These are phyloP conservation scores for Sporothrix globosa DNA, from an alignment of 2,329 filamentous ascomycete genomes.

Conservation along the genomic window DNA sequence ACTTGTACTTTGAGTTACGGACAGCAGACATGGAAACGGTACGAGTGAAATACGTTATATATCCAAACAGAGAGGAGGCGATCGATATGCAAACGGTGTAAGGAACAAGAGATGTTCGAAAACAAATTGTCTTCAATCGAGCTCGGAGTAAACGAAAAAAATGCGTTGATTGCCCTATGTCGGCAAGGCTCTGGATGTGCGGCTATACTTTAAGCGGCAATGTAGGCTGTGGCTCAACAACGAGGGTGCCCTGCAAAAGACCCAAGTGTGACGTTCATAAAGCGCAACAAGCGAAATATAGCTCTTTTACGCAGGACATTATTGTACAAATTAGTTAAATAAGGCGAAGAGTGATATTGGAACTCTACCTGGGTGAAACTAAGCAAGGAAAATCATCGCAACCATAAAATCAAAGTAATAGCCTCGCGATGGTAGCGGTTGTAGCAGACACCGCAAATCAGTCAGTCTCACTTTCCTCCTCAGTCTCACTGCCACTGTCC, in stretches of 20 bases:
- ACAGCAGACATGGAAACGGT: too few relatives aligned
- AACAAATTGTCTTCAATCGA: too few relatives aligned
- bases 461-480: conserved; percentile 22
- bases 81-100: too few relatives aligned
- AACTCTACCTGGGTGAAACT: not conserved
- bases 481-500: conserved; percentile 42
- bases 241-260: not conserved
- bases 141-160: not conserved
- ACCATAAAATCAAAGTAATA: not conserved
- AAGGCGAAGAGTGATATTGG: not conserved
- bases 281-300: not conserved
- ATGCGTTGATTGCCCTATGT: not conserved
- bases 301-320: too few relatives aligned
- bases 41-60: too few relatives aligned
- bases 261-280: not conserved
- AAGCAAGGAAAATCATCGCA: not conserved
- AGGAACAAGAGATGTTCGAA: too few relatives aligned
- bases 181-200: not conserved
- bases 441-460: not conserved
- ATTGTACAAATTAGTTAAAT: too few relatives aligned
- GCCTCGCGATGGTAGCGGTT: not conserved
- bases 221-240: not conserved
- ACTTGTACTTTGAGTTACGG: too few relatives aligned
- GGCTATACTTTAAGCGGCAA: conserved; percentile 5
- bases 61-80: too few relatives aligned